Base-by-base conservation (phyloP, 2,329 filamentous ascomycete species). In the Purpureocillium lavendulum region DNA sequence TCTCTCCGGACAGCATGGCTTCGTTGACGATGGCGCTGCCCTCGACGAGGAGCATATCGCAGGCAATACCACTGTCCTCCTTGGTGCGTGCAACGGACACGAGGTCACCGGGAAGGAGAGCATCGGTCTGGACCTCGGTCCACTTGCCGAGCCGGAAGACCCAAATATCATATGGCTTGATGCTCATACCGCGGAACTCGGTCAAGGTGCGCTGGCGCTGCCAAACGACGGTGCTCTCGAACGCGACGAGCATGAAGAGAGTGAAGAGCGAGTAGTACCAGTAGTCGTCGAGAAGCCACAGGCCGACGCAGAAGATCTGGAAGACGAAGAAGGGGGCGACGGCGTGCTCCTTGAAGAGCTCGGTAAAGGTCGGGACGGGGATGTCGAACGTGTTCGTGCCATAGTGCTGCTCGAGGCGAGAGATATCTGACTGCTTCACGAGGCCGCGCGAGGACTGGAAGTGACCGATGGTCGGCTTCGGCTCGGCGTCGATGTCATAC, bases 241-340 rank as follows among this genome's bases (percentile, higher is more conserved):
- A 98, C 43, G 80, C 82, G 50, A 98, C 87, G 40, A 98, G 78
- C 94, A 98, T 98, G 69, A 97, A 89, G 16, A 98, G 80, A 1
- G 94, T 98, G 65, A 98, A 98, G 15, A 98, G 77, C 45, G 92
- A 97, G 68, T 98, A 98, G 71, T 98, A 98, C 92, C 94, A 98
- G 67, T 97, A 98, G 66, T 98, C 94, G 58, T 98, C 92, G 58
- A 98, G 70, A 81, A 97, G 87, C 92, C 92, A 98, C 45, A 98
- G 70, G 13, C 92, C 94, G 42, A 98, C 92, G 54, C 94, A 98
- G 70, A 98, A 98, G 45, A 98, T 74, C 71, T 98, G 92, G 68
- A 98, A 98, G 47, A 98, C 89, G 65, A 98, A 98, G 72, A 98
- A 98, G 5, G 92, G 92, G 16, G 94, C 94, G 16, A 98, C 94